phyloP scores from a whole-genome alignment of 441 rosid species.

The Corymbia calophylla region DNA sequence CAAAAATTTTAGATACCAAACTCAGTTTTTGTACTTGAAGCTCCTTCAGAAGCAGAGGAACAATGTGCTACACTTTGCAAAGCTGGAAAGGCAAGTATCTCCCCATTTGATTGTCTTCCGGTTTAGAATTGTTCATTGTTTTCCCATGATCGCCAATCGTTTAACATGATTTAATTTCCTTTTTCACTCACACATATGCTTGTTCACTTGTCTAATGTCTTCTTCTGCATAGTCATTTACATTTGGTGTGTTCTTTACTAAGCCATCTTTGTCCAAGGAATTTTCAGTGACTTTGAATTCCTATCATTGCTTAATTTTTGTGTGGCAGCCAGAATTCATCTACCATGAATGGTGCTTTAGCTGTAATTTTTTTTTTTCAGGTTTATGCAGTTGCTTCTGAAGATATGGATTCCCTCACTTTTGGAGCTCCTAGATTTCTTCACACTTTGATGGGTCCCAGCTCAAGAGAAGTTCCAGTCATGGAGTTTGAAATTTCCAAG shows the following conservation, averaged over 20 bases:
- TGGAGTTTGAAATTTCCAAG: conserved; percentile 83
- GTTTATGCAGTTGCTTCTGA: conserved; percentile 97
- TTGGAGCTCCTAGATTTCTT: conserved; percentile 88
- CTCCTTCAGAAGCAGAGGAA: conserved; percentile 94
- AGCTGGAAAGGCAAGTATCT: conserved; percentile 53
- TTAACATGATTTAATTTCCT: not conserved
- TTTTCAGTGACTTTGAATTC: not conserved
- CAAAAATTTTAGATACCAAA: not conserved
- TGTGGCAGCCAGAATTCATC: not conserved
- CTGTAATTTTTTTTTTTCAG: conserved; percentile 16
- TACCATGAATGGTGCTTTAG: not conserved
- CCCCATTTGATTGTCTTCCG: not conserved
- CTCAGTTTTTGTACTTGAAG: conserved; percentile 20
- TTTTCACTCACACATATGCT: not conserved
- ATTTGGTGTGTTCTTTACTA: not conserved
- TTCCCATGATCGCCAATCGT: not conserved
- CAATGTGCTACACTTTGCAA: conserved; percentile 93
- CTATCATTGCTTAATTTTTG: not conserved
- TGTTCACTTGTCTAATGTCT: not conserved
- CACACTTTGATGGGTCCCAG: conserved; percentile 98
- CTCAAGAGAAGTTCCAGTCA: conserved; percentile 86
- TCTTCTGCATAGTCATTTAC: not conserved
- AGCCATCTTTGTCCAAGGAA: not conserved
- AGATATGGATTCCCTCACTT: conserved; percentile 96
- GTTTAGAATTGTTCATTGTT: not conserved